A percentile compares a stretch with the other conserved stretches of the same genome.
Evolutionary conservation across 805 yeast genomes (phyloP).

Genomic region (Yarrowia sp.): DNA sequence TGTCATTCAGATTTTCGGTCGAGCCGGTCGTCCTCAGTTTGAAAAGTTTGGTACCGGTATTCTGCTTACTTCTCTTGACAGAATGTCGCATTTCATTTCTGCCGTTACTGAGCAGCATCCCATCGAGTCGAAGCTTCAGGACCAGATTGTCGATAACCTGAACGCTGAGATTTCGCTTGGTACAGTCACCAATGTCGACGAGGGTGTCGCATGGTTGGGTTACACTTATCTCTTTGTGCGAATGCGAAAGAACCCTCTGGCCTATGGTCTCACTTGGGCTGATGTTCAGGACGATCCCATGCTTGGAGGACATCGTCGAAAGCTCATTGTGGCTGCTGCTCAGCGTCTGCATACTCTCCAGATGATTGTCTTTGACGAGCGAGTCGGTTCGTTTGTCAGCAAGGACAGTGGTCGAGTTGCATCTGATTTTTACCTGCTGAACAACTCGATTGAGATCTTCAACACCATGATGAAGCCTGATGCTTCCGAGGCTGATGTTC

Average conservation of each 20-base stretch:
- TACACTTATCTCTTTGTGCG: conserved; percentile 93
- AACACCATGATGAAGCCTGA: conserved; percentile 81
- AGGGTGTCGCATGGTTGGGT: conserved; percentile 97
- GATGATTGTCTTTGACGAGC: conserved; percentile 92
- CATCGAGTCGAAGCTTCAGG: conserved; percentile 82
- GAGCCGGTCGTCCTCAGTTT: conserved; percentile 99
- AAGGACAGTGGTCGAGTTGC: conserved; percentile 95
- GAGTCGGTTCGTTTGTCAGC: conserved; percentile 75
- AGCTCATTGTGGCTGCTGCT: conserved; percentile 81
- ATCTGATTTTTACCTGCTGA: conserved; percentile 86
- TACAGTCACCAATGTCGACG: conserved; percentile 91
- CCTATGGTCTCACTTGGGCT: conserved; percentile 88
- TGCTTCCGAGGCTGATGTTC: conserved; percentile 90
- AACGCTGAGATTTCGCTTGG: conserved; percentile 97
- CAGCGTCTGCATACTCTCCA: conserved; percentile 82
- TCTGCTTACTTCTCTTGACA: conserved; percentile 80
- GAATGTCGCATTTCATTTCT: conserved; percentile 86
- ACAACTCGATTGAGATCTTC: conserved; percentile 86
- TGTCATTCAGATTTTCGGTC: conserved; percentile 96
- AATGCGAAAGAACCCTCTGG: conserved; percentile 92
- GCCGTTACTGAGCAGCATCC: conserved; percentile 94
- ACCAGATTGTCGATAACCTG: conserved; percentile 84
- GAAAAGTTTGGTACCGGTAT: conserved; percentile 93
- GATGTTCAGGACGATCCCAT: conserved; percentile 84
- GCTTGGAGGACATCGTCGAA: conserved; percentile 72